Evolutionary conservation across 1,284 basidiomycete genomes (phyloP).

Genomic region (Tylopilus sp.): DNA sequence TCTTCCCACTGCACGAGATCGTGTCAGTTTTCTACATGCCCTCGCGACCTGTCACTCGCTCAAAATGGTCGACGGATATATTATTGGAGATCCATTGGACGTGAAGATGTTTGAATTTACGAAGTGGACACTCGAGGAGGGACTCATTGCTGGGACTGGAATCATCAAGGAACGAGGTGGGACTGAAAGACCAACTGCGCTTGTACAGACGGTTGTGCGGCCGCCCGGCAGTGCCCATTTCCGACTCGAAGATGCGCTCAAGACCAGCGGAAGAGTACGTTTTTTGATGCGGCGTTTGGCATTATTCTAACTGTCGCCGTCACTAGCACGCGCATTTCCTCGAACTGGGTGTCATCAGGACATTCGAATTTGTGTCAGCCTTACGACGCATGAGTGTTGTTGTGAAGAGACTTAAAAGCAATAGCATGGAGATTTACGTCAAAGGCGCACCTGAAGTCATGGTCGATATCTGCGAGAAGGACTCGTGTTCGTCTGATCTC

Average conservation of each 20-base stretch:
- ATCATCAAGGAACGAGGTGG: constrained; percentile 63
- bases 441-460: constrained; percentile 99
- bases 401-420: constrained; percentile 91
- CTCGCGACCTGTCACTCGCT: constrained; percentile 95
- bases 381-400: constrained; percentile 96
- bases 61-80: constrained; percentile 84
- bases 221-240: constrained; percentile 90
- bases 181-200: constrained; percentile 73
- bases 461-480: constrained; percentile 87
- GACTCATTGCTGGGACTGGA: constrained; percentile 62
- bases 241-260: constrained; percentile 88
- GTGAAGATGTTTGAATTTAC: constrained; percentile 98
- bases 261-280: constrained; percentile 67
- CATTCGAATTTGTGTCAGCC: constrained; percentile 94
- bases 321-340: constrained; percentile 87
- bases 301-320: constrained; percentile 10
- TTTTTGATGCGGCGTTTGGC: not conserved
- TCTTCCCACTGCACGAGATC: constrained; percentile 68
- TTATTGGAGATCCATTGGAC: constrained; percentile 94
- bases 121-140: constrained; percentile 94
- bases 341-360: constrained; percentile 92
- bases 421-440: constrained; percentile 95
- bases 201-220: constrained; percentile 95
- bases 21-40: constrained; percentile 85
- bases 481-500: constrained; percentile 64